Evolutionary conservation across 768 basidiomycete species (phyloP).

Genomic region (Naganishia randhawae): DNA sequence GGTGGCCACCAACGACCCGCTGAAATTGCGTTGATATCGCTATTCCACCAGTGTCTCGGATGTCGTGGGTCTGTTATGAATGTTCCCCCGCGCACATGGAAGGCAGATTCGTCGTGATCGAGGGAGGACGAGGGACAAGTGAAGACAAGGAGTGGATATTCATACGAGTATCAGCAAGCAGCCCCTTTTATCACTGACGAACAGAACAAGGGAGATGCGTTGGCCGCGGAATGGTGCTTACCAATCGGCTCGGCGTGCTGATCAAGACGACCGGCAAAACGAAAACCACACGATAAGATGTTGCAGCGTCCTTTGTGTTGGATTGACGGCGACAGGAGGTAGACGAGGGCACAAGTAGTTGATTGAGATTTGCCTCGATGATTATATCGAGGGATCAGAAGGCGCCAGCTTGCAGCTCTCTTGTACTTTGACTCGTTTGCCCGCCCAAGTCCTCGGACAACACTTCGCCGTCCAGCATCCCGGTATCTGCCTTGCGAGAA

Average conservation of each 20-base stretch:
- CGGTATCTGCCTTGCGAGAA: neutral
- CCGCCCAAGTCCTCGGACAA: neutral
- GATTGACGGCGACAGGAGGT: neutral
- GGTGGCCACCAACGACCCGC: no score
- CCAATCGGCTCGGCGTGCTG: neutral
- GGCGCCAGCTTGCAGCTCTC: neutral
- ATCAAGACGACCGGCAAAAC: neutral
- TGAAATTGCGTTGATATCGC: neutral
- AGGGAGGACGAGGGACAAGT: neutral
- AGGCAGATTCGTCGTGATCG: neutral
- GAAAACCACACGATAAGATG: neutral
- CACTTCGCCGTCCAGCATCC: no score
- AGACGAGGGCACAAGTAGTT: neutral
- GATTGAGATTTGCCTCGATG: no score
- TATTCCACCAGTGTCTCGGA: neutral
- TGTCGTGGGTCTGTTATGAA: neutral
- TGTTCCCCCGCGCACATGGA: slow-evolving; percentile 4
- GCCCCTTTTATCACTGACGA: neutral
- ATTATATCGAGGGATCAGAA: neutral
- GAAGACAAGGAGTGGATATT: neutral
- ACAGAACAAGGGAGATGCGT: neutral
- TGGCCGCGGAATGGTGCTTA: neutral
- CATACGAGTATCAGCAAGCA: neutral
- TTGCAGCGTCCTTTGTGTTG: neutral
- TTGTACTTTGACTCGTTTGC: neutral